Percentiles rank a stretch among this genome's conserved stretches.
phyloP scores from a whole-genome alignment of 1,284 basidiomycete species.

The Violaceomyces palustris region DNA sequence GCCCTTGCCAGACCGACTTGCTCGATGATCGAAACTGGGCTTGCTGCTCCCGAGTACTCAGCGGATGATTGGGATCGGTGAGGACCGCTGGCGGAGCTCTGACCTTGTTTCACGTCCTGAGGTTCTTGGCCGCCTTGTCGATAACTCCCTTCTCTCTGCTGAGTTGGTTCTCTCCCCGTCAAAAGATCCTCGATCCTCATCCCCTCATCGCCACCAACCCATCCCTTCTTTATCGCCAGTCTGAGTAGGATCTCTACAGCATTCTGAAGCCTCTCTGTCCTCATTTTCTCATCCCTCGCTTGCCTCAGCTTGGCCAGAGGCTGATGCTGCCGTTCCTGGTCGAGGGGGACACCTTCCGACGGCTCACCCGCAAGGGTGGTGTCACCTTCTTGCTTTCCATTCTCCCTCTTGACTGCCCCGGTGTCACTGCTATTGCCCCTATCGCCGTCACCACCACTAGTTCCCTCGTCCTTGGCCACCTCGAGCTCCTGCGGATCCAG shows the following conservation, averaged over 20 bases:
- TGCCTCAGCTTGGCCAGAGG: too few relatives aligned
- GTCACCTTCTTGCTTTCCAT: not conserved
- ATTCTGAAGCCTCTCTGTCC: constrained; percentile 20
- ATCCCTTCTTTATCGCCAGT: constrained; percentile 30
- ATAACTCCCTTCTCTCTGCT: not conserved
- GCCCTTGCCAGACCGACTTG: constrained; percentile 22
- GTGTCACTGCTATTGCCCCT: not conserved
- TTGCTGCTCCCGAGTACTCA: not conserved
- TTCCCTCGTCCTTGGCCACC: not conserved
- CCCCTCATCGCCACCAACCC: constrained; percentile 37
- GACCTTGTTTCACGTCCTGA: not conserved
- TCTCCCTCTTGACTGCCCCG: not conserved
- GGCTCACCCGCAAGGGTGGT: not conserved
- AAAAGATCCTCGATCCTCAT: constrained; percentile 30
- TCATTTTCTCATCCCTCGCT: constrained; percentile 15
- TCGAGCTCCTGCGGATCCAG: constrained; percentile 19
- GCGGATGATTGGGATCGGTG: not conserved
- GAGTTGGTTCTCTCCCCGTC: constrained; percentile 4
- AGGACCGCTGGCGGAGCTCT: not conserved
- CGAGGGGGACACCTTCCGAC: not conserved
- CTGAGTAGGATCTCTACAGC: constrained; percentile 36
- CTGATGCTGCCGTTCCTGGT: constrained; percentile 9
- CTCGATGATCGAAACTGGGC: constrained; percentile 14
- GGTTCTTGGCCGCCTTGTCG: not conserved
- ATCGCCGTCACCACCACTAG: not conserved